A percentile compares a stretch with the other conserved stretches of the same genome.
phyloP scores from a whole-genome alignment of 495 filamentous ascomycete species.

The Wilcoxina mikolae region DNA sequence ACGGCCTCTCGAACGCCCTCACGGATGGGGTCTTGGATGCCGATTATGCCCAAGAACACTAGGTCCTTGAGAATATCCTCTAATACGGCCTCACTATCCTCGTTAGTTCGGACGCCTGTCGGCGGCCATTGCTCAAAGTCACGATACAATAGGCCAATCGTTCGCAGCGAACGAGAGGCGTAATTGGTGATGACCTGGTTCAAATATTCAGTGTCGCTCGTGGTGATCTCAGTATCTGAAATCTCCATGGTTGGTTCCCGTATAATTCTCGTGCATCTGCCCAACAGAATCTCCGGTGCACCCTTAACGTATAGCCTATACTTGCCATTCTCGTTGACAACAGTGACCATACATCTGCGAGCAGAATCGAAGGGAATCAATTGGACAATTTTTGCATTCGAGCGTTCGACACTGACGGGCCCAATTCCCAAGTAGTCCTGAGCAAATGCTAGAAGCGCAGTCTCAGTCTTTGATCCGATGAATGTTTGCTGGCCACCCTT shows the following conservation, averaged over 20 bases:
- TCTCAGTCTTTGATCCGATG: constrained; percentile 64
- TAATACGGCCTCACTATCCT: constrained; percentile 46
- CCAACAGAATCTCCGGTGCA: constrained; percentile 69
- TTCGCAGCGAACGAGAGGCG: constrained; percentile 56
- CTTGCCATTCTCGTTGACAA: constrained; percentile 49
- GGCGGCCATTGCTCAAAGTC: constrained; percentile 70
- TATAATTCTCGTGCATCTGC: constrained; percentile 44
- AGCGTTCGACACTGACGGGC: constrained; percentile 40
- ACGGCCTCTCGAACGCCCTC: constrained; percentile 67
- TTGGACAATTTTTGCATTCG: constrained; percentile 48
- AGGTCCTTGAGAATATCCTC: constrained; percentile 55
- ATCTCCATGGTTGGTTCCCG: constrained; percentile 33
- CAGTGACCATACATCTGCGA: constrained; percentile 77
- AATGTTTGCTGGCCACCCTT: constrained; percentile 45
- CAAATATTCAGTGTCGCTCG: constrained; percentile 40
- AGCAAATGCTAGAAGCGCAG: constrained; percentile 51
- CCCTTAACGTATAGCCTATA: constrained; percentile 72
- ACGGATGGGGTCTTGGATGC: constrained; percentile 63
- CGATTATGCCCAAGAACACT: constrained; percentile 52
- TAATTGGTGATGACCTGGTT: constrained; percentile 53
- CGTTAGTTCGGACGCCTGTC: constrained; percentile 40
- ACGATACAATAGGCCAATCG: constrained; percentile 57
- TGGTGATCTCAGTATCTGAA: constrained; percentile 35
- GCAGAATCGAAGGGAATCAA: constrained; percentile 74
- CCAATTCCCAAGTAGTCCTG: constrained; percentile 49